Evolutionary conservation across 2,329 filamentous ascomycete species (phyloP), one percentile per base, ranked within the genome.

Genomic region (Ophiosphaerella korrae): DNA sequence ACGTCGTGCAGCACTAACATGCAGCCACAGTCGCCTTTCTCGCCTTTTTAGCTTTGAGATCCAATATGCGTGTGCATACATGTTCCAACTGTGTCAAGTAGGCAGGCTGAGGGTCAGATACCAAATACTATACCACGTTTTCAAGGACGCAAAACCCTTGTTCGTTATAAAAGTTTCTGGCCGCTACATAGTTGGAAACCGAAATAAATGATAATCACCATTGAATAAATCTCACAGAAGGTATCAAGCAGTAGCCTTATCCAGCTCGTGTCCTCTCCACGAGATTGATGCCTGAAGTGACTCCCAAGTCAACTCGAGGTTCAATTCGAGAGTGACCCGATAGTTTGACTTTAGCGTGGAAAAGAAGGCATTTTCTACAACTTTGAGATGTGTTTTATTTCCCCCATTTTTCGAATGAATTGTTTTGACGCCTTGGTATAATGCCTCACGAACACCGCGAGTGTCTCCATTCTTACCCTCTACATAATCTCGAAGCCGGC

Each of bases 261-360:
- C 21, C 13, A 54, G 26, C 26, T 42, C 42, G 5, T n/a, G 46
- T 6, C 35, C 52, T 33, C 48, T 48, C 45, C 53, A 59, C 42
- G 43, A 36, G 32, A 59, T 26, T 7, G 43, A 51, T 2, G 53
- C 56, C 3, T 38, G 23, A 18, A 59, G 31, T 11, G n/a, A 26
- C 14, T 52, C 42, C 32, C 53, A 44, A 16, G 44, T 35, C 23
- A 60, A 32, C 5, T 21, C 18, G 43, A 60, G 24, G 5, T 38
- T 40, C 3, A 60, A 16, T 24, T 48, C 49, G 29, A 60, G 14
- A 2, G 42, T 48, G 3, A 48, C 42, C 9, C 45, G 29, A 24
- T 50, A 53, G 2, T 33, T 43, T 12, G 32, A 44, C 18, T 26
- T 14, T 9, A 29, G 11, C 26, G 26, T 29, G 11, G 11, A 42